These are phyloP conservation scores for Amanita rubescens DNA, from an alignment of 768 basidiomycete species.

Conservation along the genomic window DNA sequence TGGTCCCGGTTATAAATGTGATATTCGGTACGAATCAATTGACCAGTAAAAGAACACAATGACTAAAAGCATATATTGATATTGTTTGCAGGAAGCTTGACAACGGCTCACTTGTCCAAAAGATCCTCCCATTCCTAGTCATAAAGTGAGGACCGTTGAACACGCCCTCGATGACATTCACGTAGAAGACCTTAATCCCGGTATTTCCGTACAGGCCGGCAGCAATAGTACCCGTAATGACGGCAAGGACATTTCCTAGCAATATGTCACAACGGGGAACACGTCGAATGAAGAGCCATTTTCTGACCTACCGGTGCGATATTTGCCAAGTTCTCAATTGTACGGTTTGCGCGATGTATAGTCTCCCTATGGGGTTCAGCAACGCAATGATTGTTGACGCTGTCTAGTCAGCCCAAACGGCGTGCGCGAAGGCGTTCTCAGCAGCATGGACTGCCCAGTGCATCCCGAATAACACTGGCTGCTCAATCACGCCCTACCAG, in stretches of 20 bases:
- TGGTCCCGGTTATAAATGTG: slow-evolving; percentile 49
- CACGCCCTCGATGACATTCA: slow-evolving; percentile 43
- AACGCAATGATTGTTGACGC: too few relatives aligned
- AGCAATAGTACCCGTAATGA: slow-evolving; percentile 49
- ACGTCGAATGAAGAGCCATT: too few relatives aligned
- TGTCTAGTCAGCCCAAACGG: too few relatives aligned
- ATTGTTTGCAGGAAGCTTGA: not conserved
- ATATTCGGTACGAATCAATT: slow-evolving; percentile 41
- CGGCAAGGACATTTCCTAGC: slow-evolving; percentile 37
- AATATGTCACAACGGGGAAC: not conserved
- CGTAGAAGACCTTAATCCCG: slow-evolving; percentile 52
- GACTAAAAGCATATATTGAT: slow-evolving; percentile 14
- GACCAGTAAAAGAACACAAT: slow-evolving; percentile 34
- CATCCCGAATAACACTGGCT: too few relatives aligned
- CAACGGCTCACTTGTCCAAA: slow-evolving; percentile 34
- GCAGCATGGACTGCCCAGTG: too few relatives aligned
- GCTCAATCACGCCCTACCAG: too few relatives aligned
- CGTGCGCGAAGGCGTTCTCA: too few relatives aligned
- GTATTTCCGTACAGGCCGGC: slow-evolving; percentile 62
- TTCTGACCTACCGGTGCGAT: too few relatives aligned
- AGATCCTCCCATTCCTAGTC: slow-evolving; percentile 28
- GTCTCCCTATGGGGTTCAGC: too few relatives aligned
- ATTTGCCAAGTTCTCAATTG: too few relatives aligned
- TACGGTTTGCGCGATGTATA: too few relatives aligned
- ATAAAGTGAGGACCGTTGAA: slow-evolving; percentile 46